Base-by-base conservation (phyloP, 306 rosid species). In the Argentina anserina region DNA sequence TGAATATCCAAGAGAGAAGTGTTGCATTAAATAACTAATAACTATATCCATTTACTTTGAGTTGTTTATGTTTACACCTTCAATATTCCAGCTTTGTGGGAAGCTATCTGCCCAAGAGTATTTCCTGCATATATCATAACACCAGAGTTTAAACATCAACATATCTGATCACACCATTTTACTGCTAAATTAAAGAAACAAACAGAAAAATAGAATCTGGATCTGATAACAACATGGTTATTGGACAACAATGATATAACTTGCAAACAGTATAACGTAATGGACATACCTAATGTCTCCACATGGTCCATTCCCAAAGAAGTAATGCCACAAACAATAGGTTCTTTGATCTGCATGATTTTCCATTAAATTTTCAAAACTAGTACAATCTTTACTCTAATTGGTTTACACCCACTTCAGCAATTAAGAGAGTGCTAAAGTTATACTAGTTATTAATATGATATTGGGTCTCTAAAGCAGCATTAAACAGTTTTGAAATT, bases 221-320 rank as follows among this genome's bases (percentile, higher is more conserved):
- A n/a, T n/a, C n/a, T n/a, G n/a, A n/a, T n/a, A n/a, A n/a, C n/a
- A n/a, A n/a, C n/a, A n/a, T n/a, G n/a, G n/a, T n/a, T n/a, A n/a
- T n/a, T n/a, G n/a, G n/a, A n/a, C n/a, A n/a, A n/a, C n/a, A n/a
- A n/a, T n/a, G n/a, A n/a, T n/a, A n/a, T n/a, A n/a, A n/a, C n/a
- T n/a, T n/a, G n/a, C n/a, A n/a, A n/a, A n/a, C n/a, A n/a, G n/a
- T n/a, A n/a, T n/a, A n/a, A n/a, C n/a, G n/a, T n/a, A 59, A 69
- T 59, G 68, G 66, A 71, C 84, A 8, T 76, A 87, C 97, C 97
- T 72, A 88, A 80, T 56, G 74, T 52, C 78, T 88, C 92, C 36
- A 79, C 79, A 56, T 90, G 97, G 83, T 90, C 97, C 89, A 86
- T 78, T 77, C 94, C 94, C 67, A 90, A 77, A 63, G 97, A 88